Conservation (phyloP, 2,329 filamentous ascomycete species). For the Arthrobotrys entomopaga region DNA sequence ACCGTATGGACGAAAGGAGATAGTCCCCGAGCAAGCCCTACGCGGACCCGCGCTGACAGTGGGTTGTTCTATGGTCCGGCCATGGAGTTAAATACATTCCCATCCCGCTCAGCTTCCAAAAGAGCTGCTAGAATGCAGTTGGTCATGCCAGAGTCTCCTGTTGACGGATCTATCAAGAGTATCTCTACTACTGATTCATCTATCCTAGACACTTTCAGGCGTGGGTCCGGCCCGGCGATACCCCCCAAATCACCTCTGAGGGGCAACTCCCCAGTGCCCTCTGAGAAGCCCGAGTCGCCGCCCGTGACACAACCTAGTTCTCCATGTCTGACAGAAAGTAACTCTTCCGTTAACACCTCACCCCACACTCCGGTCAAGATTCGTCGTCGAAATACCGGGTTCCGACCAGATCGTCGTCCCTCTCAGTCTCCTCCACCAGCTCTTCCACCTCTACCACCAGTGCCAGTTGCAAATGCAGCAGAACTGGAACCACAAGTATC, state of each 20-base stretch:
- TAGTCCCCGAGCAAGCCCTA: slow-evolving; percentile 46
- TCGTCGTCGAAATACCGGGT: slow-evolving; percentile 44
- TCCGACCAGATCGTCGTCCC: slow-evolving; percentile 8
- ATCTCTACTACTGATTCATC: slow-evolving; percentile 41
- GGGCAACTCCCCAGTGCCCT: slow-evolving; percentile 22
- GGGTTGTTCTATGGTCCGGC: neutral
- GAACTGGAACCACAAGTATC: neutral
- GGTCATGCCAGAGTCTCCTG: slow-evolving; percentile 43
- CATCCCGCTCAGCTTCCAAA: slow-evolving; percentile 10
- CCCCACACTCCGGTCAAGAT: slow-evolving; percentile 8
- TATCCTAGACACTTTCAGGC: slow-evolving; percentile 38
- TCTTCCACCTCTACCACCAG: slow-evolving; percentile 30
- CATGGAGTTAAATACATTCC: slow-evolving; percentile 18
- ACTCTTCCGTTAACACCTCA: slow-evolving; percentile 3
- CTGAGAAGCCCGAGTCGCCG: slow-evolving; percentile 3
- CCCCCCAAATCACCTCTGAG: slow-evolving; percentile 48
- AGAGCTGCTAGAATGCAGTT: slow-evolving; percentile 20
- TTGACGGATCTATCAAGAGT: slow-evolving; percentile 46
- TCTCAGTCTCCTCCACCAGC: slow-evolving; percentile 32
- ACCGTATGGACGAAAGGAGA: slow-evolving; percentile 52
- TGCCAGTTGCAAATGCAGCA: neutral
- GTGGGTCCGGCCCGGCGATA: slow-evolving; percentile 25
- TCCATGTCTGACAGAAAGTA: slow-evolving; percentile 8
- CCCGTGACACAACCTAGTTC: slow-evolving; percentile 11
- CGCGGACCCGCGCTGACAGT: slow-evolving; percentile 17